A percentile compares a stretch with the other conserved stretches of the same genome.
phyloP scores from a whole-genome alignment of 108 stramenopile genomes.

The Nitzschia sp. region DNA sequence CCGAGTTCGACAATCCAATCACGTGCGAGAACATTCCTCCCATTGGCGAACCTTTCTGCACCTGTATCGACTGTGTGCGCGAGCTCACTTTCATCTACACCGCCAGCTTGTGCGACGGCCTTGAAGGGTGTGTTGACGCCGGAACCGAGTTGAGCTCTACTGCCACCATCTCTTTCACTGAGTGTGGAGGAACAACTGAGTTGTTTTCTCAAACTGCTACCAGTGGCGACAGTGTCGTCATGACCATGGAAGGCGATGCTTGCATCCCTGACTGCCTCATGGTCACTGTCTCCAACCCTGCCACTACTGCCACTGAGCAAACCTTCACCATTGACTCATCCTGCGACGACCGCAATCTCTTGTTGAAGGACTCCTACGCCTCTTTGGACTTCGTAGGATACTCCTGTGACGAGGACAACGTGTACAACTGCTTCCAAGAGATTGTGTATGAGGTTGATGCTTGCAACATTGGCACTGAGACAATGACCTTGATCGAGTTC shows the following conservation, averaged over 20 bases:
- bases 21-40: slow-evolving; percentile 17
- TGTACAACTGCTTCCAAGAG: slow-evolving; percentile 15
- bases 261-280: slow-evolving; percentile 16
- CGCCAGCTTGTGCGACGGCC: slow-evolving; percentile 14
- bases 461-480: slow-evolving; percentile 27
- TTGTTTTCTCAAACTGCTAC: not conserved
- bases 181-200: not conserved
- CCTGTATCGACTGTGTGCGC: slow-evolving; percentile 16
- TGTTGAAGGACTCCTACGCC: slow-evolving; percentile 20
- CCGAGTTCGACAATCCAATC: not conserved
- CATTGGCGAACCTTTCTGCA: not conserved
- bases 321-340: slow-evolving; percentile 18
- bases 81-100: slow-evolving; percentile 23
- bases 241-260: slow-evolving; percentile 1
- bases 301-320: slow-evolving; percentile 9
- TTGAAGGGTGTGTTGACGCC: slow-evolving; percentile 14
- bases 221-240: slow-evolving; percentile 4
- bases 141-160: not conserved
- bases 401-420: slow-evolving; percentile 20
- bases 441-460: slow-evolving; percentile 24
- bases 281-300: slow-evolving; percentile 3
- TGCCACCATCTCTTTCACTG: not conserved
- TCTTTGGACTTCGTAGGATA: slow-evolving; percentile 25
- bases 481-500: slow-evolving; percentile 12
- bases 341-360: slow-evolving; percentile 5